Percentiles rank a stretch among this genome's conserved stretches.
These are phyloP conservation scores for Allium cepa DNA, from an alignment of 106 monocot genomes.

Conservation along the genomic window DNA sequence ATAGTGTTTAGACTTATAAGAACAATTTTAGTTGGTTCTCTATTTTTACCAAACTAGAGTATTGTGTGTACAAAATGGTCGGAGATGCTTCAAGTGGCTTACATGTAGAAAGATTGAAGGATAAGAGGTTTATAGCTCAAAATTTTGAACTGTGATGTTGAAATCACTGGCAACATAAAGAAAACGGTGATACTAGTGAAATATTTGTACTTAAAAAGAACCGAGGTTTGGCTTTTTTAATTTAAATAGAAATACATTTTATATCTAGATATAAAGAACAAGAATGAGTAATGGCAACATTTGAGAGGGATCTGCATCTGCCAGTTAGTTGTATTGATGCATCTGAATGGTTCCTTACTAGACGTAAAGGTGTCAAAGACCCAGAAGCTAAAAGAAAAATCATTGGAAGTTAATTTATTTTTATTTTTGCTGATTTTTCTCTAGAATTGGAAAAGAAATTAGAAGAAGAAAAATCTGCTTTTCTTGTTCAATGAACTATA, in stretches of 20 bases:
- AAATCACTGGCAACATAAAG: no score
- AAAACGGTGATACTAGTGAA: no score
- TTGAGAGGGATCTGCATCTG: conserved; percentile 77
- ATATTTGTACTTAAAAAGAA: no score
- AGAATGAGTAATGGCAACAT: conserved; percentile 82
- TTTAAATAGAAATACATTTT: not conserved
- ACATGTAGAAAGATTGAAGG: no score
- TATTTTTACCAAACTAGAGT: no score
- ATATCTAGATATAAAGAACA: conserved; percentile 78
- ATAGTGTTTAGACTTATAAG: no score
- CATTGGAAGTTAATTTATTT: conserved; percentile 85
- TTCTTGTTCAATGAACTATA: conserved; percentile 88
- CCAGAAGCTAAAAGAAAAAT: conserved; percentile 94
- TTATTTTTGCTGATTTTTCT: conserved; percentile 84
- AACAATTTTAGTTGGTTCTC: no score
- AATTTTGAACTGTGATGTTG: no score
- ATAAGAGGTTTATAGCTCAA: no score
- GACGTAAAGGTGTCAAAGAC: conserved; percentile 79
- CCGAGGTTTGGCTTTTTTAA: not conserved
- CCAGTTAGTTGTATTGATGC: conserved; percentile 93
- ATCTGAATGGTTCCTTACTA: conserved; percentile 65
- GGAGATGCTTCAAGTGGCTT: no score
- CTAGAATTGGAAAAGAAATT: conserved; percentile 51
- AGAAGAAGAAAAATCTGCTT: conserved; percentile 30
- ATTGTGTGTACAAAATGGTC: no score